Conservation (phyloP, 768 basidiomycete genomes). For the Leucogyrophana mollusca region DNA sequence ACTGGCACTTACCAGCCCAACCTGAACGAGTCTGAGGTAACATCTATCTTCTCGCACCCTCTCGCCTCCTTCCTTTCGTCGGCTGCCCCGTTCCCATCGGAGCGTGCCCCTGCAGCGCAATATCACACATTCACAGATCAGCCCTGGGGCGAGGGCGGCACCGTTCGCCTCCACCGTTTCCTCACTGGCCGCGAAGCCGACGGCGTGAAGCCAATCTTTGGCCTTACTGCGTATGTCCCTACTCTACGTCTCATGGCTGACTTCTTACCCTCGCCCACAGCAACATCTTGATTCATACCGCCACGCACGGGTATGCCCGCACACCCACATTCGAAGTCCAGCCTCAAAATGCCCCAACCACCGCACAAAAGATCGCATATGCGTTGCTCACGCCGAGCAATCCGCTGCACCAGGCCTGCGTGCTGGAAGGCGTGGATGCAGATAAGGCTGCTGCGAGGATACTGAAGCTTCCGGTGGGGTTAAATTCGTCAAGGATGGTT, state of each 20-base stretch:
- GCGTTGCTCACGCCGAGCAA: constrained; percentile 34
- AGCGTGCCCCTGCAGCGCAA: constrained; percentile 43
- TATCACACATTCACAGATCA: constrained; percentile 69
- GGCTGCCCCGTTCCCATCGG: constrained; percentile 53
- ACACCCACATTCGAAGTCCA: constrained; percentile 43
- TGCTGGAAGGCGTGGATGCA: constrained; percentile 24
- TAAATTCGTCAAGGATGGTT: constrained; percentile 10
- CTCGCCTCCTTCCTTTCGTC: constrained; percentile 68
- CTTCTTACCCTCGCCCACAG: constrained; percentile 23
- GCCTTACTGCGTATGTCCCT: constrained; percentile 75
- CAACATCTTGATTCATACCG: constrained; percentile 50
- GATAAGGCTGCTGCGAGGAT: constrained; percentile 12
- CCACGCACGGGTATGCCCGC: constrained; percentile 47
- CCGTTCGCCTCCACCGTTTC: constrained; percentile 67
- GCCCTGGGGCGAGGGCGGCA: constrained; percentile 38
- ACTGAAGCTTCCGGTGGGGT: constrained; percentile 8
- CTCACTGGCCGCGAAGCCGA: constrained; percentile 83
- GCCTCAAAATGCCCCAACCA: constrained; percentile 42
- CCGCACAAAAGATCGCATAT: constrained; percentile 40
- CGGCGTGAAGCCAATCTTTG: constrained; percentile 87
- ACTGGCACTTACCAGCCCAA: constrained; percentile 57
- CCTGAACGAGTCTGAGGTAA: constrained; percentile 76
- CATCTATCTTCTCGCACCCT: constrained; percentile 83
- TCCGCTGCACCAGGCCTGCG: constrained; percentile 22
- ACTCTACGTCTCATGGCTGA: neutral